Evolutionary conservation across 805 yeast species (phyloP).

Genomic region (Saccharomycopsis vini): DNA sequence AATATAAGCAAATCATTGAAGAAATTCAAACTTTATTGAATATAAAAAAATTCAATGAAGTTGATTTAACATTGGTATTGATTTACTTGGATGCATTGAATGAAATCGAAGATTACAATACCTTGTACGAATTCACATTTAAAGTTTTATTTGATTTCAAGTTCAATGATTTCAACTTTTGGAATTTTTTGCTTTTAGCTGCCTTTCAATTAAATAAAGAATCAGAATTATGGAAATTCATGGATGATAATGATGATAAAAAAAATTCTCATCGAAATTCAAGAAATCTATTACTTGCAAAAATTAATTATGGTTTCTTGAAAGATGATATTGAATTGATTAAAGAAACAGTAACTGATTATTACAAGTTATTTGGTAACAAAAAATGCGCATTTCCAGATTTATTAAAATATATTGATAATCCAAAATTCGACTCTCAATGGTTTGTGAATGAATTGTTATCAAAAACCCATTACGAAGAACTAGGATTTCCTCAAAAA

Average conservation of each 20-base stretch:
- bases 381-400: slow-evolving; percentile 14
- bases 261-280: slow-evolving; percentile 23
- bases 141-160: slow-evolving; percentile 36
- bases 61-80: slow-evolving; percentile 58
- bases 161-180: slow-evolving; percentile 71
- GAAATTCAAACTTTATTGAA: slow-evolving; percentile 23
- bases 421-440: not conserved
- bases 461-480: not conserved
- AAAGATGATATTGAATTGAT: slow-evolving; percentile 2
- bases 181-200: slow-evolving; percentile 49
- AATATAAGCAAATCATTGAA: slow-evolving; percentile 25
- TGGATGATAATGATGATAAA: too few relatives aligned
- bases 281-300: slow-evolving; percentile 51
- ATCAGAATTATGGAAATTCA: slow-evolving; percentile 22
- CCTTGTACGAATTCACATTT: slow-evolving; percentile 33
- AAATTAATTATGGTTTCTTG: slow-evolving; percentile 35
- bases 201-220: slow-evolving; percentile 29
- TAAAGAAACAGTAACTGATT: slow-evolving; percentile 2
- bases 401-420: slow-evolving; percentile 7
- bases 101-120: slow-evolving; percentile 33
- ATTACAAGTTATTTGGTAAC: slow-evolving; percentile 6
- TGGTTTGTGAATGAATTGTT: slow-evolving; percentile 14
- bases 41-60: slow-evolving; percentile 26
- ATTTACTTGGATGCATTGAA: slow-evolving; percentile 42
- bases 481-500: slow-evolving; percentile 10